These are phyloP conservation scores for Dipodascus geniculatus DNA, from an alignment of 805 yeast genomes.

Conservation along the genomic window DNA sequence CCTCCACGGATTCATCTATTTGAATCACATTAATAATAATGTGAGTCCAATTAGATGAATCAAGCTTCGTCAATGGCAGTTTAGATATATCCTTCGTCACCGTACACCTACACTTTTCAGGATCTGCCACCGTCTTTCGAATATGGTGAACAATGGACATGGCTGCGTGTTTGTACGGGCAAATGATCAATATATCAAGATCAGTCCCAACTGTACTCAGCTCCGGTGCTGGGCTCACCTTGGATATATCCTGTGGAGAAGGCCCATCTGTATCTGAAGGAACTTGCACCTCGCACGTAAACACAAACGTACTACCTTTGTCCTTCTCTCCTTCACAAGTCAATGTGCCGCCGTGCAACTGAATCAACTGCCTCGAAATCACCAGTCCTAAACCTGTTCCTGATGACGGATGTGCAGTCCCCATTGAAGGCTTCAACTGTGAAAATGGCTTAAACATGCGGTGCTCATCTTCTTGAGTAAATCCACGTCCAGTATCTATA, in stretches of 20 bases:
- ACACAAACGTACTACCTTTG: constrained; percentile 22
- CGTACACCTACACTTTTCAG: constrained; percentile 9
- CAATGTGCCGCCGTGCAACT: constrained; percentile 24
- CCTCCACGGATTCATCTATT: constrained; percentile 10
- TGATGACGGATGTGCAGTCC: constrained; percentile 14
- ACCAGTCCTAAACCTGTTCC: constrained; percentile 28
- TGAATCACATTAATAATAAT: constrained; percentile 19
- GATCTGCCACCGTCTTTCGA: constrained; percentile 16
- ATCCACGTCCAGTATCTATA: constrained; percentile 27
- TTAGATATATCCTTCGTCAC: background rate
- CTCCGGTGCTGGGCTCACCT: background rate
- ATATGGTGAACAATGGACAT: constrained; percentile 22
- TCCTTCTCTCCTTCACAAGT: constrained; percentile 21
- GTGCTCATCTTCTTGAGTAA: constrained; percentile 19
- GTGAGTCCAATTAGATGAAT: constrained; percentile 17
- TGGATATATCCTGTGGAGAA: constrained; percentile 11
- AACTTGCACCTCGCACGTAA: constrained; percentile 19
- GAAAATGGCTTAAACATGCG: constrained; percentile 27
- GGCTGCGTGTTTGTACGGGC: constrained; percentile 19
- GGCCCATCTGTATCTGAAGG: constrained; percentile 19
- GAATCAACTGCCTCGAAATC: constrained; percentile 24
- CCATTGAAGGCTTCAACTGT: constrained; percentile 18
- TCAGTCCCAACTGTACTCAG: constrained; percentile 2
- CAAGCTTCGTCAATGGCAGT: background rate
- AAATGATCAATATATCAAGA: constrained; percentile 17